Evolutionary conservation across 208 protist genomes (phyloP).

Genomic region (Trypanosoma rangeli): DNA sequence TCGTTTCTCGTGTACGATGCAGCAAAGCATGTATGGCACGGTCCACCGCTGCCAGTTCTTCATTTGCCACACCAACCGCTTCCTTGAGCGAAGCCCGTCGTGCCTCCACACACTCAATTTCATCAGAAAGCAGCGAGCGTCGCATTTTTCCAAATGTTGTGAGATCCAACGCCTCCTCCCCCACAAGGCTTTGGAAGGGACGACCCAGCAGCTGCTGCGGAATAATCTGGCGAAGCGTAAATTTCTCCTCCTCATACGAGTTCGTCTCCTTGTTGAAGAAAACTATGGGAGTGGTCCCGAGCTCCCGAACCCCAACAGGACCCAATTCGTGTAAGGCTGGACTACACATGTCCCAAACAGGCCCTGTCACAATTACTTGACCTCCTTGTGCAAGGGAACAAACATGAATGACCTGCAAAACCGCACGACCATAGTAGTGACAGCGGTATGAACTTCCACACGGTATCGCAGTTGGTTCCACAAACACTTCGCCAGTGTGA

Average conservation of each 20-base stretch:
- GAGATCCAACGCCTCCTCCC: slow-evolving; percentile 31
- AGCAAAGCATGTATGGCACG: slow-evolving; percentile 39
- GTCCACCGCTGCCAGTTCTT: slow-evolving; percentile 58
- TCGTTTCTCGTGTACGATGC: slow-evolving; percentile 38
- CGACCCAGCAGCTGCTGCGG: slow-evolving; percentile 47
- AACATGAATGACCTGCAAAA: slow-evolving; percentile 78
- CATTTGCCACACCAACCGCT: slow-evolving; percentile 44
- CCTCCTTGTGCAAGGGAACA: slow-evolving; percentile 70
- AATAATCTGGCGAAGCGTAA: slow-evolving; percentile 64
- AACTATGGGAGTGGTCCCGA: slow-evolving; percentile 61
- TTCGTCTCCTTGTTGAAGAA: slow-evolving; percentile 70
- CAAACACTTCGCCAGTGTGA: slow-evolving; percentile 68
- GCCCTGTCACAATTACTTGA: slow-evolving; percentile 70
- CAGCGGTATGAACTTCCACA: slow-evolving; percentile 45
- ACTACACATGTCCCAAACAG: slow-evolving; percentile 69
- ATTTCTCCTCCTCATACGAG: slow-evolving; percentile 65
- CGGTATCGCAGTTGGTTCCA: slow-evolving; percentile 71
- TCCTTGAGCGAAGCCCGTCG: slow-evolving; percentile 48
- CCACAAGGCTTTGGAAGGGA: slow-evolving; percentile 39
- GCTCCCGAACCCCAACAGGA: slow-evolving; percentile 40
- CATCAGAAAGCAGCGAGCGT: slow-evolving; percentile 48
- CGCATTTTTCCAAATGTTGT: slow-evolving; percentile 49
- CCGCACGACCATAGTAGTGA: slow-evolving; percentile 84
- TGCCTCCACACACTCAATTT: slow-evolving; percentile 61
- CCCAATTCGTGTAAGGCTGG: slow-evolving; percentile 57